Evolutionary conservation across 108 stramenopile genomes (phyloP), one percentile per base, ranked within the genome.

Genomic region (Nitzschia palea): DNA sequence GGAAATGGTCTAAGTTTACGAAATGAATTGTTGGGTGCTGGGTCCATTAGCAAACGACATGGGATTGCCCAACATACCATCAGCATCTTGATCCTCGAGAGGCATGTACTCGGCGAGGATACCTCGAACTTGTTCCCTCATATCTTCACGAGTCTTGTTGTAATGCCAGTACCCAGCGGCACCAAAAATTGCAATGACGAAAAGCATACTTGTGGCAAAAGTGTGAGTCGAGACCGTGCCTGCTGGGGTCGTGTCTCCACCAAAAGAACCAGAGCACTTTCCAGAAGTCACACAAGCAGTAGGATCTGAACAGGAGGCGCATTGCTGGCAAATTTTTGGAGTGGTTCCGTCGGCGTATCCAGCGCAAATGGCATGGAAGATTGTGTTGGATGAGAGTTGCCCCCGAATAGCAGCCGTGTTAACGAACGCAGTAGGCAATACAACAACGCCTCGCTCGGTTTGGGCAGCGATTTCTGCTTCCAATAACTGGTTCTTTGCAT

Each of bases 31-130:
- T 12, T 40, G 42, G 9, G 10, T 50, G 15, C 45, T 48, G 17
- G 28, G 45, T 4, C 62, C 62, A 25, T 17, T 45, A 6, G 62
- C 62, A 63, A 50, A 63, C 17, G 45, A 25, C 62, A 63, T 63
- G 40, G 65, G 52, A 2, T 3, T 26, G 23, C 2, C 17, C 31
- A 37, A 14, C n/a, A n/a, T n/a, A n/a, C n/a, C n/a, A n/a, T 59
- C 69, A 14, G 20, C 65, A 22, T 72, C 71, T 42, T 66, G 63
- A 36, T 93, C 94, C 45, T 97, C 93, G 17, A 97, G 77, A 17
- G 96, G 96, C 94, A 95, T 95, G 72, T 97, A 97, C 63, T 97
- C 96, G 2, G 96, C 95, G 60, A 97, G 74, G 33, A 97, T 97
- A 22, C 90, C 88, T 55, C 94, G 86, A 15, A 97, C 95, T 82